A percentile compares a stretch with the other conserved stretches of the same genome.
phyloP scores from a whole-genome alignment of 2,329 filamentous ascomycete genomes.

The Neoscytalidium dimidiatum region DNA sequence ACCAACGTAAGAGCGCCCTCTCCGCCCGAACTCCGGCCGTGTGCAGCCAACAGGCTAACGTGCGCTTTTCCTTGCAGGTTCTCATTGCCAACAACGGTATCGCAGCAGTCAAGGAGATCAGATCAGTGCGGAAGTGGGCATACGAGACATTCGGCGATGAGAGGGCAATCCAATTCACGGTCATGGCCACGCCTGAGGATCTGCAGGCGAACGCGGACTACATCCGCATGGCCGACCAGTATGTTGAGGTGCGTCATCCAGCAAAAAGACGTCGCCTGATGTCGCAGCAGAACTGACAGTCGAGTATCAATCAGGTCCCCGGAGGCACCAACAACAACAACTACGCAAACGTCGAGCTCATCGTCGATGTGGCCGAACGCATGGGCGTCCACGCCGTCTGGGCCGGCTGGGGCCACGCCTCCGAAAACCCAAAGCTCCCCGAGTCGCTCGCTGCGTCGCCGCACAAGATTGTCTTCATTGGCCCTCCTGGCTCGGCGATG shows the following conservation, averaged over 20 bases:
- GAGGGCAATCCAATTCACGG: conserved; percentile 96
- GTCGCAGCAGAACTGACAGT: conserved; percentile 25
- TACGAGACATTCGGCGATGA: conserved; percentile 99
- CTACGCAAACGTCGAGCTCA: conserved; percentile 98
- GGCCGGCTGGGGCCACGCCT: conserved; percentile 99
- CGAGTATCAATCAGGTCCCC: conserved; percentile 65
- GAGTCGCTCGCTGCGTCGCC: conserved; percentile 94
- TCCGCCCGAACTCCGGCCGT: neutral
- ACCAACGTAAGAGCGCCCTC: conserved; percentile 71
- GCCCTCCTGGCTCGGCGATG: conserved; percentile 96
- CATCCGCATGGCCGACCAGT: conserved; percentile 99
- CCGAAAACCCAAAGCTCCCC: conserved; percentile 96
- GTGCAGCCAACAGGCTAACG: neutral
- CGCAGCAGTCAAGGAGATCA: conserved; percentile 98
- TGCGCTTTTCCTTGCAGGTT: conserved; percentile 60
- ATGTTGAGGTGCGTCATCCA: conserved; percentile 71
- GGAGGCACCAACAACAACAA: conserved; percentile 99
- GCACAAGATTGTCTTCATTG: conserved; percentile 99
- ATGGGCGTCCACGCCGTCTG: conserved; percentile 98
- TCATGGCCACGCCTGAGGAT: conserved; percentile 99
- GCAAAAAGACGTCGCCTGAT: neutral
- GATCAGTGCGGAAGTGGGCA: conserved; percentile 99
- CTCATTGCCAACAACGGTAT: conserved; percentile 99
- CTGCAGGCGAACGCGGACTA: conserved; percentile 97
- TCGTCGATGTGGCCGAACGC: conserved; percentile 96